Evolutionary conservation across 225 moss, liverwort and hornwort species (phyloP).

Genomic region (Sphagnum tenellum): DNA sequence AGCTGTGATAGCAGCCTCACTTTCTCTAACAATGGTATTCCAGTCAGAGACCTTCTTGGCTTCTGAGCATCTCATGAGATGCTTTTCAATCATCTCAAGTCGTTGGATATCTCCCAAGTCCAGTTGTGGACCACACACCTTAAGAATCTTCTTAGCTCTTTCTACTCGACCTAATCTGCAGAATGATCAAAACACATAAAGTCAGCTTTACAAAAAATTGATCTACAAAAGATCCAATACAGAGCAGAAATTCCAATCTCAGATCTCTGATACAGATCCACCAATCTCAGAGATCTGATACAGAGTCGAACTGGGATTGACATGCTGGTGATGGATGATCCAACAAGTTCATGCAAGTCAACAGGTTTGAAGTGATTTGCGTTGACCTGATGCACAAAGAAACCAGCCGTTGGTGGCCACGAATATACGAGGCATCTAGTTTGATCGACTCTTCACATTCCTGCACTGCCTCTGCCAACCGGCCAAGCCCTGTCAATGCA

Average conservation of each 20-base stretch:
- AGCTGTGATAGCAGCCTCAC: constrained; percentile 54
- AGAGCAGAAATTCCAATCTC: too few species aligned
- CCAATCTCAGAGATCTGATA: too few species aligned
- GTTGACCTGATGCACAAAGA: constrained; percentile 64
- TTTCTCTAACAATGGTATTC: constrained; percentile 49
- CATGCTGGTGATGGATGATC: too few species aligned
- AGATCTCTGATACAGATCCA: too few species aligned
- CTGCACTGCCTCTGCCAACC: constrained; percentile 57
- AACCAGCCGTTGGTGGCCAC: constrained; percentile 74
- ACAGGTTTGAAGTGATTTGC: too few species aligned
- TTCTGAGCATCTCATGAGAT: constrained; percentile 44
- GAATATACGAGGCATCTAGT: constrained; percentile 49
- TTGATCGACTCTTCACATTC: constrained; percentile 64
- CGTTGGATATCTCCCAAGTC: constrained; percentile 65
- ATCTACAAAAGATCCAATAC: too few species aligned
- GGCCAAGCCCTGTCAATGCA: constrained; percentile 67
- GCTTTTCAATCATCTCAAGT: constrained; percentile 59
- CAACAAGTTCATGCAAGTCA: too few species aligned
- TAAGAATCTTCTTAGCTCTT: constrained; percentile 55
- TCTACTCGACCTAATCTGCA: constrained; percentile 86
- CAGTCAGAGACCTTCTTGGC: constrained; percentile 57
- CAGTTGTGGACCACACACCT: constrained; percentile 41
- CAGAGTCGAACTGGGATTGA: too few species aligned
- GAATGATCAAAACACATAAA: constrained; percentile 2
- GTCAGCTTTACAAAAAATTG: too few species aligned